These are phyloP conservation scores for Exophiala bonariae DNA, from an alignment of 2,329 filamentous ascomycete genomes.

Conservation along the genomic window DNA sequence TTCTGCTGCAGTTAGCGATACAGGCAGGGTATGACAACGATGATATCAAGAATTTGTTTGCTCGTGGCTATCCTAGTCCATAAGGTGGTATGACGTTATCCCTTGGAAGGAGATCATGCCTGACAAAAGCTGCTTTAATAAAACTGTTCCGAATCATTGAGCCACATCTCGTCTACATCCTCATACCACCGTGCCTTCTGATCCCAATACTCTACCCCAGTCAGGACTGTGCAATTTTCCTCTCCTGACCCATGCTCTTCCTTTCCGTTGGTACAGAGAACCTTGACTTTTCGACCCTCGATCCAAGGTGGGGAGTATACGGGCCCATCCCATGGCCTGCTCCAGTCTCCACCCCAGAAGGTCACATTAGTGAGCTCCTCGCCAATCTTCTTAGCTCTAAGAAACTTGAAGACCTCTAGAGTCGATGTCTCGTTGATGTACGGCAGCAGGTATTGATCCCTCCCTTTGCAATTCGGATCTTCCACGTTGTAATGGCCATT, in stretches of 20 bases:
- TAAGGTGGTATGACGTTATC: background rate
- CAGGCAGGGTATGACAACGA: background rate
- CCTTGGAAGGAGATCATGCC: too few relatives aligned
- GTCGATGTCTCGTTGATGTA: slow-evolving; percentile 3
- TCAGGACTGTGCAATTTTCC: background rate
- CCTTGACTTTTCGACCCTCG: background rate
- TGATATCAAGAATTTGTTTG: background rate
- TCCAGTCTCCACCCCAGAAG: slow-evolving; percentile 6
- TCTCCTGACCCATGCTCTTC: background rate
- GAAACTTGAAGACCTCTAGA: background rate
- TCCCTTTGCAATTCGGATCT: background rate
- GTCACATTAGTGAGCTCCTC: background rate
- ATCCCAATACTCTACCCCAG: background rate
- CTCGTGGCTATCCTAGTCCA: background rate
- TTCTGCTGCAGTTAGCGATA: background rate
- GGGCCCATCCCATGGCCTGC: slow-evolving; percentile 4
- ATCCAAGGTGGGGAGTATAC: slow-evolving; percentile 3
- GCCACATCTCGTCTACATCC: too few relatives aligned
- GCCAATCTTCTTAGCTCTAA: background rate
- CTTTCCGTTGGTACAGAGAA: background rate
- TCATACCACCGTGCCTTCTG: too few relatives aligned
- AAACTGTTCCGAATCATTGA: too few relatives aligned
- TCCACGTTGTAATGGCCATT: background rate
- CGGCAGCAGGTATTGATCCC: background rate
- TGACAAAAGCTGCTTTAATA: too few relatives aligned